These are phyloP conservation scores for Hibiscus trionum DNA, from an alignment of 345 rosid species.

Conservation along the genomic window DNA sequence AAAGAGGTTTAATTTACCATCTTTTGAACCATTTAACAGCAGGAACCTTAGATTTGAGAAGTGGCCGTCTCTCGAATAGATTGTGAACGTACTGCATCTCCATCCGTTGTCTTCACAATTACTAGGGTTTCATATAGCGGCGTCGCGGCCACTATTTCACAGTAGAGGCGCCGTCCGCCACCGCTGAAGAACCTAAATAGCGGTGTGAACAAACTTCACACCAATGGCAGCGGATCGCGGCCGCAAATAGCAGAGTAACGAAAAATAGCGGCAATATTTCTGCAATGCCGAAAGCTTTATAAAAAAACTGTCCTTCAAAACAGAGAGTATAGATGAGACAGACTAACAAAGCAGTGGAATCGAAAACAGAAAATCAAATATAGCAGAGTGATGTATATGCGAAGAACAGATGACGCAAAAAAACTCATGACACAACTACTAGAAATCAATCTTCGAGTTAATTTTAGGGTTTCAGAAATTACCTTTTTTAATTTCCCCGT, in stretches of 20 bases:
- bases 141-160: background rate
- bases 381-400: too few relatives aligned
- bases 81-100: slow-evolving; percentile 42
- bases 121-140: background rate
- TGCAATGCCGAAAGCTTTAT: background rate
- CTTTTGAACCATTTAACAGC: slow-evolving; percentile 78
- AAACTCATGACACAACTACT: background rate
- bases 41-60: slow-evolving; percentile 58
- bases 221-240: background rate
- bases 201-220: background rate
- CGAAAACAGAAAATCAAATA: too few relatives aligned
- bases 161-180: background rate
- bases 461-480: background rate
- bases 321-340: too few relatives aligned
- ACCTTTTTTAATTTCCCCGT: too few relatives aligned
- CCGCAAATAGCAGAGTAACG: background rate
- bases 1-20: slow-evolving; percentile 40
- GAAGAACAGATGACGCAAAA: background rate
- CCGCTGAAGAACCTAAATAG: background rate
- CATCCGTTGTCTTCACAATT: slow-evolving; percentile 13
- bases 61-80: slow-evolving; percentile 69
- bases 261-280: background rate
- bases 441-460: background rate
- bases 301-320: background rate
- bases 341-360: too few relatives aligned